A percentile compares a stretch with the other conserved stretches of the same genome.
Conservation (phyloP, 495 filamentous ascomycete species). For the Hypoxylon lienhwacheense region DNA sequence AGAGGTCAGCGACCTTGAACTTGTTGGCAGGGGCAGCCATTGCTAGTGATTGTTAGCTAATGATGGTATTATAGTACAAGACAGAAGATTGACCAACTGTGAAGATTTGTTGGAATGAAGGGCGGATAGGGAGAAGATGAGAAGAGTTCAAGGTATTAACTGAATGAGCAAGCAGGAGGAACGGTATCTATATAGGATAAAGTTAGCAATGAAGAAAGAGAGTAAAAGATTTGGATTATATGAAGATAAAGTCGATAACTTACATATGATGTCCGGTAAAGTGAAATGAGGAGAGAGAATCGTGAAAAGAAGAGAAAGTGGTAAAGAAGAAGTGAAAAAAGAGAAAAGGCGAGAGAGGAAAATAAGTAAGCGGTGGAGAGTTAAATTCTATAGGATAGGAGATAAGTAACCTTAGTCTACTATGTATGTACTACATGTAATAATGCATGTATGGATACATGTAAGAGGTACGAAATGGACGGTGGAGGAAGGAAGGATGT, state of each 20-base stretch:
- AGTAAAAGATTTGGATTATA: neutral
- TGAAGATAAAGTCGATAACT: neutral
- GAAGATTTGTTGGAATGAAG: slow-evolving; percentile 10
- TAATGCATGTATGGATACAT: too few relatives aligned
- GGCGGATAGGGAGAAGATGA: slow-evolving; percentile 16
- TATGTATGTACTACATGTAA: too few relatives aligned
- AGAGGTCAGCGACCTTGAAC: slow-evolving; percentile 98
- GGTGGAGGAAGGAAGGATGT: neutral
- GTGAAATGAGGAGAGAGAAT: slow-evolving; percentile 10
- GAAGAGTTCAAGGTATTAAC: slow-evolving; percentile 8
- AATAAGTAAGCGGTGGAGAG: neutral
- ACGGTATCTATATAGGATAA: slow-evolving; percentile 5
- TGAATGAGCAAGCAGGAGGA: slow-evolving; percentile 13
- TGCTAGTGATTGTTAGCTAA: slow-evolving; percentile 26
- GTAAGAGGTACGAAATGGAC: too few relatives aligned
- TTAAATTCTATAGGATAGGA: too few relatives aligned
- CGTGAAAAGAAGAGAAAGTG: slow-evolving; percentile 2
- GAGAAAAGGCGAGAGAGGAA: slow-evolving; percentile 17
- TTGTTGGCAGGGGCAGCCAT: slow-evolving; percentile 83
- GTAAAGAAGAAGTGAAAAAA: slow-evolving; percentile 18
- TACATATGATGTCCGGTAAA: slow-evolving; percentile 14
- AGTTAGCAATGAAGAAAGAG: slow-evolving; percentile 10
- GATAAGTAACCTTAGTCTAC: too few relatives aligned
- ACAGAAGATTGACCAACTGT: slow-evolving; percentile 14
- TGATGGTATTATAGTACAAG: neutral